A percentile compares a stretch with the other conserved stretches of the same genome.
These are phyloP conservation scores for Annona squamosa DNA, from an alignment of 164 flowering plant species.

Conservation along the genomic window DNA sequence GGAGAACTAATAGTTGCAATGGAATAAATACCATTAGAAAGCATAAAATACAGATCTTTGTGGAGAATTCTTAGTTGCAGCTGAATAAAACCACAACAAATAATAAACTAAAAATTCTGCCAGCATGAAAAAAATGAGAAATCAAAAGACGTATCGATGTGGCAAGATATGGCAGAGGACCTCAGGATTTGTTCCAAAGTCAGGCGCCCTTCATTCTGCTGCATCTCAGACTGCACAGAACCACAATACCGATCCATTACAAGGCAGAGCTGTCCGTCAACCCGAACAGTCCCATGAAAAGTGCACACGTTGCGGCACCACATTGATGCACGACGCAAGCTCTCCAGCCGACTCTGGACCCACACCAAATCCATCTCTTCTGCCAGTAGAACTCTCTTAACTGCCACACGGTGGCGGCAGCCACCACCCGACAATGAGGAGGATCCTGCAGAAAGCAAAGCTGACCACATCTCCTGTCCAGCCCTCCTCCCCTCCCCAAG, in stretches of 20 bases:
- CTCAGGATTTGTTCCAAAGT: conserved; percentile 96
- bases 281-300: conserved; percentile 70
- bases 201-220: conserved; percentile 74
- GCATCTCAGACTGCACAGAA: conserved; percentile 82
- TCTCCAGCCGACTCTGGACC: conserved; percentile 75
- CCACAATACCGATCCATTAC: conserved; percentile 82
- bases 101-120: background rate
- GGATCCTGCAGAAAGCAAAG: conserved; percentile 19
- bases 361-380: conserved; percentile 68
- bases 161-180: conserved; percentile 24
- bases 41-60: background rate
- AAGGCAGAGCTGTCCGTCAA: conserved; percentile 57
- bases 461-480: conserved; percentile 79
- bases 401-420: conserved; percentile 72
- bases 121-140: background rate
- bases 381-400: conserved; percentile 60
- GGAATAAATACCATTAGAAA: background rate
- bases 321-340: conserved; percentile 61
- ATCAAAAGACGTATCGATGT: background rate
- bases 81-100: background rate
- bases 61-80: background rate
- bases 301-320: conserved; percentile 97
- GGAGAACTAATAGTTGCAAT: background rate
- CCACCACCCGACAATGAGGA: conserved; percentile 4
- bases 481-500: conserved; percentile 50